Evolutionary conservation across 139 green algal species (phyloP).

Genomic region (Micractinium conductrix): DNA sequence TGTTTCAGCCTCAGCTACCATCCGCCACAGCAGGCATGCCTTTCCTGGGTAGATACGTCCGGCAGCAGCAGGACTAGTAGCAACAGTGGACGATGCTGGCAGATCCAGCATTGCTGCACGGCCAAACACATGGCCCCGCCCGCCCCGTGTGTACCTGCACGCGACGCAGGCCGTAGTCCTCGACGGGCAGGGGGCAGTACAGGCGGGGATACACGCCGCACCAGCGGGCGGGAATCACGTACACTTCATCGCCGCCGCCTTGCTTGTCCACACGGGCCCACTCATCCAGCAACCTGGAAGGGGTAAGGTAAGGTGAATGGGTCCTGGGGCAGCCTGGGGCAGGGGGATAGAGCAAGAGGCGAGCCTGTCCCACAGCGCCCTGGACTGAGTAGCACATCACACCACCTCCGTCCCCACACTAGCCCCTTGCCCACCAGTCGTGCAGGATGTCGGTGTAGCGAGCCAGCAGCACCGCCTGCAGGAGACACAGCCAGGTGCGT

Average conservation of each 20-base stretch:
- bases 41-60: too few relatives aligned
- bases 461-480: constrained; percentile 50
- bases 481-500: too few relatives aligned
- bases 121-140: too few relatives aligned
- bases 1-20: too few relatives aligned
- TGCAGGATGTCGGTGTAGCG: constrained; percentile 46
- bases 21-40: too few relatives aligned
- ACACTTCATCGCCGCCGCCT: background rate
- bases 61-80: too few relatives aligned
- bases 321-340: too few relatives aligned
- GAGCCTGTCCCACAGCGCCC: background rate
- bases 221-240: background rate
- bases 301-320: too few relatives aligned
- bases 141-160: too few relatives aligned
- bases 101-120: too few relatives aligned
- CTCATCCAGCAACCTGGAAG: constrained; percentile 39
- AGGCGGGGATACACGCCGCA: constrained; percentile 18
- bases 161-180: background rate
- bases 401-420: background rate
- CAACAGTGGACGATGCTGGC: too few relatives aligned
- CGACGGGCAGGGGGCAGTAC: constrained; percentile 27
- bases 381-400: background rate
- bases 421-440: constrained; percentile 21
- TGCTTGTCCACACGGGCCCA: constrained; percentile 19
- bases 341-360: too few relatives aligned